These are phyloP conservation scores for Pythium monospermum DNA, from an alignment of 352 stramenopile genomes.

Conservation along the genomic window DNA sequence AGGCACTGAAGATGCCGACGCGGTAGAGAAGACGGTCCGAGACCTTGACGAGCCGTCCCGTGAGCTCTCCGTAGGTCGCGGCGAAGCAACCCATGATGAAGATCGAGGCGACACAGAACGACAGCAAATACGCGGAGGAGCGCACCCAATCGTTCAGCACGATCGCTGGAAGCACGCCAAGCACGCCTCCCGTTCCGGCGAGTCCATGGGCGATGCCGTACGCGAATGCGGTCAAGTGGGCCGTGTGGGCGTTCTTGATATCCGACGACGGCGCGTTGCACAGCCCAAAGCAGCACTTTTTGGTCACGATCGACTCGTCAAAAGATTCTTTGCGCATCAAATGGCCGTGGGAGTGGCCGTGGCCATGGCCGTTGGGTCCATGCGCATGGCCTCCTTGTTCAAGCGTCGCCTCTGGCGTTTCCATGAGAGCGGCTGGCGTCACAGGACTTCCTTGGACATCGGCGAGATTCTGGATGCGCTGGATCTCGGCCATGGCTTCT, in stretches of 20 bases:
- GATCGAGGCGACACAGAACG: constrained; percentile 68
- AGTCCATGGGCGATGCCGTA: constrained; percentile 73
- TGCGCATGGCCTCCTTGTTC: constrained; percentile 12
- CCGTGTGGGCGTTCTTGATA: constrained; percentile 36
- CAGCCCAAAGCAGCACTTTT: constrained; percentile 38
- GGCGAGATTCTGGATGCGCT: constrained; percentile 19
- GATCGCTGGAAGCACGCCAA: constrained; percentile 72
- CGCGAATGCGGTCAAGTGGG: constrained; percentile 36
- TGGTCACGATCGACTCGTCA: constrained; percentile 29
- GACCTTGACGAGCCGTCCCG: constrained; percentile 19
- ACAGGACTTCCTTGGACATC: constrained; percentile 12
- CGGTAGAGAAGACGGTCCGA: constrained; percentile 30
- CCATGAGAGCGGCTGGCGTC: constrained; percentile 11
- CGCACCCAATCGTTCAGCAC: constrained; percentile 45
- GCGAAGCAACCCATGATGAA: constrained; percentile 79
- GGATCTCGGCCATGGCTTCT: constrained; percentile 22
- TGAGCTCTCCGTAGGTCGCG: constrained; percentile 44
- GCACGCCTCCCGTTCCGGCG: constrained; percentile 35
- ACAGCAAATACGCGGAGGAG: constrained; percentile 53
- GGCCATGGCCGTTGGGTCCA: background rate
- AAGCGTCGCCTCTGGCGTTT: constrained; percentile 15
- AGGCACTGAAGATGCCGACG: constrained; percentile 33
- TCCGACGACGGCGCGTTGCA: constrained; percentile 31
- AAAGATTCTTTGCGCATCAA: constrained; percentile 24
- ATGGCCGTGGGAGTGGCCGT: background rate